These are phyloP conservation scores for Hevea brasiliensis DNA, from an alignment of 345 rosid species.

Conservation along the genomic window DNA sequence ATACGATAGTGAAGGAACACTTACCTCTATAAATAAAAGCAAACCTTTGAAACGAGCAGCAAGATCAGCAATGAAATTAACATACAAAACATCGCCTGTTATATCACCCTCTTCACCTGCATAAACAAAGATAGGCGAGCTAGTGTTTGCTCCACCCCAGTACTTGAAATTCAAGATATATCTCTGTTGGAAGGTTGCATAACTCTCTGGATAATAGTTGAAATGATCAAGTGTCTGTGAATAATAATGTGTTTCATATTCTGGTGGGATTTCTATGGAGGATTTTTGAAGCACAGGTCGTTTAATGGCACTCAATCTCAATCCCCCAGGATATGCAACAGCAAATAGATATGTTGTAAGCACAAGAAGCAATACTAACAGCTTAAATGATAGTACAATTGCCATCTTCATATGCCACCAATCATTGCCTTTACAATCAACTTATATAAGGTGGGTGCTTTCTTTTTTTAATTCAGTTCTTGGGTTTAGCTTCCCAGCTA, in stretches of 20 bases:
- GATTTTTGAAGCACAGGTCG: neutral
- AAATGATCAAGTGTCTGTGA: neutral
- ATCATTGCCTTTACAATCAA: too few species aligned
- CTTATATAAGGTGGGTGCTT: too few species aligned
- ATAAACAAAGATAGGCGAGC: conserved; percentile 19
- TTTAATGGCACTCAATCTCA: neutral
- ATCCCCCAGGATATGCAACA: too few species aligned
- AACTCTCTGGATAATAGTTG: neutral
- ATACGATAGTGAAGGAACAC: too few species aligned
- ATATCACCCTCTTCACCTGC: conserved; percentile 12
- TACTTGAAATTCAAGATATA: conserved; percentile 19
- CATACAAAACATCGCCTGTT: neutral
- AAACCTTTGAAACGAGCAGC: conserved; percentile 22
- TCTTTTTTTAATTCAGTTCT: too few species aligned
- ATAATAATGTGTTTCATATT: neutral
- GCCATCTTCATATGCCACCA: too few species aligned
- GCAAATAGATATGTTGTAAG: neutral
- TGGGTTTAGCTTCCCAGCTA: too few species aligned
- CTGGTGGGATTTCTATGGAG: neutral
- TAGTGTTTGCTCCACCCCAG: conserved; percentile 22
- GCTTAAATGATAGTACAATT: neutral
- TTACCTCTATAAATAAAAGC: conserved; percentile 30
- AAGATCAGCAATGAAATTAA: conserved; percentile 8
- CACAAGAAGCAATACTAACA: neutral
- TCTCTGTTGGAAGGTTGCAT: neutral